Base-by-base conservation (phyloP, 83 land plant species). In the Picea engelmannii region DNA sequence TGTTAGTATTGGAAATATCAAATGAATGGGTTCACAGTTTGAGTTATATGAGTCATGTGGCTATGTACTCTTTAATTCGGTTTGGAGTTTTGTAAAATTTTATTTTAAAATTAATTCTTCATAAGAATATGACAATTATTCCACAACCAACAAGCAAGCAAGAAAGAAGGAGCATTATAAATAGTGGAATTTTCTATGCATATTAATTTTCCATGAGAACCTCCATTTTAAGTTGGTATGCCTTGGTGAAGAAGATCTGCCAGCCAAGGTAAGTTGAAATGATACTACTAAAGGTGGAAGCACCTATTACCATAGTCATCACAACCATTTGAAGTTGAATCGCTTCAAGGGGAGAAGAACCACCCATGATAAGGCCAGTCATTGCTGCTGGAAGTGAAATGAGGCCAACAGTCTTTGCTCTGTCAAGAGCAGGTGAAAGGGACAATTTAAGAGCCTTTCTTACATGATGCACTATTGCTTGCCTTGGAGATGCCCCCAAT, bases 361-460 rank as follows among this genome's bases (percentile, higher is more conserved):
- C 97, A 7, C 97, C 97, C 97, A 94, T 94, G 38, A 94, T 94
- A 4, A 94, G 88, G 2, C 97, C 95, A 6, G 97, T 94, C 97
- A 94, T 94, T 3, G 95, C 97, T 0, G 95, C 95, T 0, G 97
- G 95, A 44, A 94, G 89, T 18, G 95, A 89, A 20, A 94, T 93
- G 23, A 94, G 89, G 1, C 97, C 97, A 59, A 94, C 94, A 0
- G 97, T 94, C 79, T 94, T 94, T 13, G 95, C 92, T 76, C 88
- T 94, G 82, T 94, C 97, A 16, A 94, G 17, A 11, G 89, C 90
- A 10, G 96, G 96, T 21, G 95, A 90, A 3, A 94, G 84, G 11
- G 93, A 92, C 17, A 94, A 78, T 1, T 90, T 82, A 80, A 94
- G 79, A 16, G 93, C 74, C 84, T 93, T 85, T 77, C 93, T 92